Conservation (phyloP, 352 stramenopile genomes). For the Globisporangium acanthophoron region DNA sequence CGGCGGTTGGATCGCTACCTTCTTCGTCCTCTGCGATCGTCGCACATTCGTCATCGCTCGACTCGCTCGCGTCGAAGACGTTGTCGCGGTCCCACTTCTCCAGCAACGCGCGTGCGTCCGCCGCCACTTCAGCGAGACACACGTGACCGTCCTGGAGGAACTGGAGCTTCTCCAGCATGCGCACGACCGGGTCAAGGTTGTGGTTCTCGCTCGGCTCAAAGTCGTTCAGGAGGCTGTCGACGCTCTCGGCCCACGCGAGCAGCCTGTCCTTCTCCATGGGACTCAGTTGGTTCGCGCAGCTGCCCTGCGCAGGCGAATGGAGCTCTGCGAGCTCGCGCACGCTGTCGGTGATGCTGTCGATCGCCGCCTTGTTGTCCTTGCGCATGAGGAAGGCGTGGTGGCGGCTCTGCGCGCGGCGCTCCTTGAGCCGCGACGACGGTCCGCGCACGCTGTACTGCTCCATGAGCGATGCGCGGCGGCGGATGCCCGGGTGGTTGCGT, state of each 20-base stretch:
- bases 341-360: conserved; percentile 35
- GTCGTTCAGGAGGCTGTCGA: conserved; percentile 31
- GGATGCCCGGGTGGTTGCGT: conserved; percentile 34
- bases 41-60: conserved; percentile 26
- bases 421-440: conserved; percentile 35
- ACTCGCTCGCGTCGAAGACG: conserved; percentile 34
- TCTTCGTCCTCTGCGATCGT: conserved; percentile 18
- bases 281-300: conserved; percentile 16
- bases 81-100: conserved; percentile 48
- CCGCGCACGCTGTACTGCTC: conserved; percentile 38
- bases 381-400: conserved; percentile 48
- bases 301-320: conserved; percentile 3
- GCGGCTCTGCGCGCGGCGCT: conserved; percentile 35
- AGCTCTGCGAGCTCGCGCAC: conserved; percentile 34
- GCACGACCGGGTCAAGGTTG: conserved; percentile 37
- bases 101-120: conserved; percentile 40
- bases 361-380: conserved; percentile 36
- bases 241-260: conserved; percentile 27
- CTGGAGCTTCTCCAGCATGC: conserved; percentile 44
- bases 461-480: conserved; percentile 36
- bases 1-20: conserved; percentile 3
- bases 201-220: conserved; percentile 48
- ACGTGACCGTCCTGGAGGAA: conserved; percentile 49
- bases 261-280: conserved; percentile 55
- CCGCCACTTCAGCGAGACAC: conserved; percentile 45